Evolutionary conservation across 257 asterid genomes (phyloP), one percentile per base, ranked within the genome.

Genomic region (Fraxinus cuspidata): DNA sequence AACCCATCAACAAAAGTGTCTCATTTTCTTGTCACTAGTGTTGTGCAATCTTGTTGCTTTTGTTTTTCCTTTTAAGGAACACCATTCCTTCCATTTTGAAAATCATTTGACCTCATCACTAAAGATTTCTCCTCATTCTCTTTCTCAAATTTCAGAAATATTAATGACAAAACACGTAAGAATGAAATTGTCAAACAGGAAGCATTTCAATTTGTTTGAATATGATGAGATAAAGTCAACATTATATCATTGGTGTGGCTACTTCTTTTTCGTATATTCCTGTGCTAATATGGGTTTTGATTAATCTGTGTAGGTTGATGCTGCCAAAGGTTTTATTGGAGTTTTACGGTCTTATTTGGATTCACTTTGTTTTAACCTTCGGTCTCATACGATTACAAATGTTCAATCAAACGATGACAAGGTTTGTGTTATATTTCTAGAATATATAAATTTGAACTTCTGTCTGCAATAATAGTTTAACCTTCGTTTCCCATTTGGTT

Each of bases 331-430:
- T 75, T 93, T 96, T 80, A 87, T 96, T 21, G 84, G 83, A 70
- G 92, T 83, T 70, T 74, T 96, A 75, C 83, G 98, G 78, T 63
- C 94, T 51, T 93, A 96, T 89, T 82, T 96, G 88, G 98, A 96
- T 66, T 86, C 92, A 56, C 90, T 96, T 42, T 96, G 97, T 84
- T 89, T 89, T 29, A 90, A 88, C 82, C 89, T 96, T 76, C 96
- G 98, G 18, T 92, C 98, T 72, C 99, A 96, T 81, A 96, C 99
- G 70, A 96, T 96, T 76, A 96, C 99, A 58, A 96, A 96, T 77
- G 98, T 96, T 79, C 99, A 96, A 85, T 96, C 99, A 56, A 96
- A 96, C 71, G 92, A 96, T 78, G 99, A 96, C 79, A 96, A 96
- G 99, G 99, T 93, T 64, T 53, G 87, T 74, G 47, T 66, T 78